Evolutionary conservation across 2,329 filamentous ascomycete species (phyloP).

Genomic region (Fonsecaea multimorphosa): DNA sequence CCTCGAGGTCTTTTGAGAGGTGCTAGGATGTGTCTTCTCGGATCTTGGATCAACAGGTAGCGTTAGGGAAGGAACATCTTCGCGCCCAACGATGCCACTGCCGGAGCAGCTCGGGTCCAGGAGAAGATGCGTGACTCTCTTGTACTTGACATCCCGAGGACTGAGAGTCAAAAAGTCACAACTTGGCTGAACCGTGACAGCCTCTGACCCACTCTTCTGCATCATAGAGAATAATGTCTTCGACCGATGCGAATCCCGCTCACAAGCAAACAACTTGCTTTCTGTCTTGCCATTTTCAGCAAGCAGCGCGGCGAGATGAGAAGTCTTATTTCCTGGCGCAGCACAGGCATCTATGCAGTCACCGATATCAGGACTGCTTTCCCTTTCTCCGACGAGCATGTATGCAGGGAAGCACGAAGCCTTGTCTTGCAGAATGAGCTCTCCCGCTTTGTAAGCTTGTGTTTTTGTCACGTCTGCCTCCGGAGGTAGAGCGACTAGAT

Average conservation of each 20-base stretch:
- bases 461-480: slow-evolving; percentile 74
- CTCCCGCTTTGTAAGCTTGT: slow-evolving; percentile 74
- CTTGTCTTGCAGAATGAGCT: slow-evolving; percentile 92
- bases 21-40: slow-evolving; percentile 44
- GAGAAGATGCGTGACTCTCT: slow-evolving; percentile 77
- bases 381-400: slow-evolving; percentile 70
- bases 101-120: slow-evolving; percentile 96
- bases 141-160: slow-evolving; percentile 66
- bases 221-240: slow-evolving; percentile 86
- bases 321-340: slow-evolving; percentile 96
- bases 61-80: slow-evolving; percentile 73
- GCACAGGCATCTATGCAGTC: slow-evolving; percentile 92
- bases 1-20: slow-evolving; percentile 41
- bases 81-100: slow-evolving; percentile 89
- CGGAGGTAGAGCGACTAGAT: slow-evolving; percentile 79
- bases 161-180: slow-evolving; percentile 83
- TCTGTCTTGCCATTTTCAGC: slow-evolving; percentile 33
- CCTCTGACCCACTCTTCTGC: slow-evolving; percentile 71
- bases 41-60: slow-evolving; percentile 55
- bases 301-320: slow-evolving; percentile 82
- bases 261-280: slow-evolving; percentile 72
- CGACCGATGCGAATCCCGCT: slow-evolving; percentile 74
- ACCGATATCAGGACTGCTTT: slow-evolving; percentile 55
- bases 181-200: slow-evolving; percentile 71
- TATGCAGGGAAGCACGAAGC: slow-evolving; percentile 96